Base-by-base conservation (phyloP, 768 basidiomycete genomes). In the Boletus vinaceobasis region DNA sequence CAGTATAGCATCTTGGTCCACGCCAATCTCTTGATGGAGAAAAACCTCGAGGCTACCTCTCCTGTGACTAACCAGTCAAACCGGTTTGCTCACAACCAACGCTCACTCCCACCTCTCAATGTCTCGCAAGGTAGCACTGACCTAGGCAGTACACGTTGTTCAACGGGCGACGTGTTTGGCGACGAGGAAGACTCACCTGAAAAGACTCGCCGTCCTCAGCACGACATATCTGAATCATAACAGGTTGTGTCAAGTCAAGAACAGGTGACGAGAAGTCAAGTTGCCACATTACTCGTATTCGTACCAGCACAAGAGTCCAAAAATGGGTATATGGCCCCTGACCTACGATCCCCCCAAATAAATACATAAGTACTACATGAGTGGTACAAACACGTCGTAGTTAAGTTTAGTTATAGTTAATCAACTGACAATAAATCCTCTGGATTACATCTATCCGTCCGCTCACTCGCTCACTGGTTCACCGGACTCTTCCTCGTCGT, bases 101-200 rank as follows among this genome's bases (percentile, higher is more conserved):
- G 45, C 32, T 42, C 43, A 31, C 56, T 47, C 74, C 52, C 68
- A 86, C 89, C 83, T 79, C 73, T 91, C 87, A 55, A 93, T 85
- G 65, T 92, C 89, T 71, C 87, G 80, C 50, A 91, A 68, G 5
- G 84, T 78, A 43, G 82, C 81, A 69, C 84, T 84, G 51, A 86
- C 82, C 66, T 67, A 23, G 23, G 23, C 7, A 14, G 35, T 9
- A 13, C 11, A 13, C 9, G 37, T 33, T 14, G 44, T 52, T 67
- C 40, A 58, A 37, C 5, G 9, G 8, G 13, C 10, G 39, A 7
- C 32, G 44, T 31, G 14, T 8, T 23, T 29, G 40, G 3, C 44
- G 32, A 62, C 29, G 26, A 52, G 29, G 8, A 35, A 1, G 14
- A 60, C 72, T 50, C 60, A 82, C 84, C 75, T 84, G 82, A 62